Evolutionary conservation across 306 rosid genomes (phyloP).

Genomic region (Alnus glutinosa): DNA sequence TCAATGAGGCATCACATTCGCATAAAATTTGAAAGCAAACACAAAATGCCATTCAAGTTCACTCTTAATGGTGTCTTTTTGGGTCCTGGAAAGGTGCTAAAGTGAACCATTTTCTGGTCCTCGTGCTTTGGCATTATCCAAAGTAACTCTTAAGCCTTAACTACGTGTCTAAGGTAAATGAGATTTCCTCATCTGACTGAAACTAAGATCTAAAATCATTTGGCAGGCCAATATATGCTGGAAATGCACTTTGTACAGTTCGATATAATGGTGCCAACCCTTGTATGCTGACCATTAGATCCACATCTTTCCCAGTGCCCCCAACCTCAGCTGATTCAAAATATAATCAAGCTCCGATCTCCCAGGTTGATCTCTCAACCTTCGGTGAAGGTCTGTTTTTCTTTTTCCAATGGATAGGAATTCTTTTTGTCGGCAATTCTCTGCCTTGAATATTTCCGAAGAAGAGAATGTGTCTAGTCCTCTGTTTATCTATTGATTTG

Average conservation of each 20-base stretch:
- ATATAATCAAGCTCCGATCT: slow-evolving; percentile 61
- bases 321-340: slow-evolving; percentile 46
- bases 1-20: not conserved
- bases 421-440: slow-evolving; percentile 1
- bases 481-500: not conserved
- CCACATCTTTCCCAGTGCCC: slow-evolving; percentile 75
- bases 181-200: slow-evolving; percentile 22
- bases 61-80: not conserved
- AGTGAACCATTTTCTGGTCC: slow-evolving; percentile 1
- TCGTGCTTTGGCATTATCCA: slow-evolving; percentile 11
- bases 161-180: slow-evolving; percentile 5
- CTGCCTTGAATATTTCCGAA: slow-evolving; percentile 13
- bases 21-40: not conserved
- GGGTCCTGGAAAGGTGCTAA: slow-evolving; percentile 21
- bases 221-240: slow-evolving; percentile 95
- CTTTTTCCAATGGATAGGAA: slow-evolving; percentile 29
- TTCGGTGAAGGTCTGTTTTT: slow-evolving; percentile 70
- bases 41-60: not conserved
- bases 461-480: slow-evolving; percentile 8
- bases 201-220: slow-evolving; percentile 24
- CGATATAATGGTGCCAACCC: slow-evolving; percentile 77
- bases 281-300: slow-evolving; percentile 79
- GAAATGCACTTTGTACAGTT: slow-evolving; percentile 86
- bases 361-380: slow-evolving; percentile 93
- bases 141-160: slow-evolving; percentile 17